Evolutionary conservation across 139 green algal genomes (phyloP).

Genomic region (Tetradesmus obliquus): DNA sequence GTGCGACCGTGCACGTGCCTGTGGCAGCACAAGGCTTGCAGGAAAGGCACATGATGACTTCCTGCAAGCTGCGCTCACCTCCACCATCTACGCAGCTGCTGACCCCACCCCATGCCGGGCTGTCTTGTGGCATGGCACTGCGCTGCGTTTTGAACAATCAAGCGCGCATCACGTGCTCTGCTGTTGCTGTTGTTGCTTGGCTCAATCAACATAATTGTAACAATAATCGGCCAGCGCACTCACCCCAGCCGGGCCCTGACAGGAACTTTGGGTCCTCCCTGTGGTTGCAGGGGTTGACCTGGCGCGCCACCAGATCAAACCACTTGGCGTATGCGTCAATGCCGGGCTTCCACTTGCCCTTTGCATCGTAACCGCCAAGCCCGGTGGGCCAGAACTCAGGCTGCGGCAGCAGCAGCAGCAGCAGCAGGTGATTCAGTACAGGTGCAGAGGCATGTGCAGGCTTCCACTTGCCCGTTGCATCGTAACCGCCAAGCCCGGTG

Average conservation of each 20-base stretch:
- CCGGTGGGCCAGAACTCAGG: background rate
- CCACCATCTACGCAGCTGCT: too few species aligned
- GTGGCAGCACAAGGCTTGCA: too few species aligned
- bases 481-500: background rate
- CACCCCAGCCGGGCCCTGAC: constrained; percentile 28
- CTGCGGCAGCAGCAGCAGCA: background rate
- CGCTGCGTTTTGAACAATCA: too few species aligned
- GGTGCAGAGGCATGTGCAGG: background rate
- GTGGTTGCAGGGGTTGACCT: constrained; percentile 3
- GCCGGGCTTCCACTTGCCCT: background rate
- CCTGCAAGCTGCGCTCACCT: too few species aligned
- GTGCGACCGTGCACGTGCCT: too few species aligned
- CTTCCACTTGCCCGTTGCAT: background rate
- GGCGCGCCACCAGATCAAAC: constrained; percentile 12
- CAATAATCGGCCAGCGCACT: background rate
- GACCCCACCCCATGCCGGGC: too few species aligned
- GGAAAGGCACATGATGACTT: too few species aligned
- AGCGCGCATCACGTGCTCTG: background rate
- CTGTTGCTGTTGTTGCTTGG: background rate
- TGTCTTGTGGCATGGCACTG: too few species aligned
- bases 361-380: background rate
- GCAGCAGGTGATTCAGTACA: background rate
- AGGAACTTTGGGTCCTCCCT: background rate
- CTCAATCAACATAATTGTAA: background rate
- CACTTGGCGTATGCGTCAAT: constrained; percentile 13